These are phyloP conservation scores for Bruguiera parviflora DNA, from an alignment of 345 rosid species.

Conservation along the genomic window DNA sequence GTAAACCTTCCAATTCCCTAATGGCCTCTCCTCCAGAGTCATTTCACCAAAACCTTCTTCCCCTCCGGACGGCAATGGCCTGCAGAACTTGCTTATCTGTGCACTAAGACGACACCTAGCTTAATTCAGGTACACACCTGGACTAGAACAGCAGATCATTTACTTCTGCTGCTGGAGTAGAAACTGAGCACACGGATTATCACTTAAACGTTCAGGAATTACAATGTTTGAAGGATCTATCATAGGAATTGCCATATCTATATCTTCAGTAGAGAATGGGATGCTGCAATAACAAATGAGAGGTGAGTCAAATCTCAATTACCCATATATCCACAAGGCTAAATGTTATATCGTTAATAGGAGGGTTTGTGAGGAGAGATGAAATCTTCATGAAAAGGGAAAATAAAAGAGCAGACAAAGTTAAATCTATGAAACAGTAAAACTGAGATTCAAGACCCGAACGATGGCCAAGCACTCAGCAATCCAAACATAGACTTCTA, in stretches of 20 bases:
- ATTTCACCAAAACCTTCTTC: not conserved
- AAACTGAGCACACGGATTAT: constrained; percentile 64
- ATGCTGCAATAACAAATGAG: constrained; percentile 54
- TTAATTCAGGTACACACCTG: not conserved
- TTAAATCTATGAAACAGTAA: too few species aligned
- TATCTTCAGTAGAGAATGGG: constrained; percentile 92
- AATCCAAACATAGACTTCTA: too few species aligned
- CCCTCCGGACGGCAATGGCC: not conserved
- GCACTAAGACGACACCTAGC: not conserved
- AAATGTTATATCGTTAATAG: not conserved
- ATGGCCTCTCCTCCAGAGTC: not conserved
- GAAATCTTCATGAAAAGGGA: too few species aligned
- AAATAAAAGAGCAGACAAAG: too few species aligned
- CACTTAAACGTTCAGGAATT: constrained; percentile 54
- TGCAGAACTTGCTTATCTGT: not conserved
- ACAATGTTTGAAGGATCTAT: constrained; percentile 68
- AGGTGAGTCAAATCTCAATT: not conserved
- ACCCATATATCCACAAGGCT: not conserved
- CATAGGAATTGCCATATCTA: constrained; percentile 83
- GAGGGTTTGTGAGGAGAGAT: too few species aligned
- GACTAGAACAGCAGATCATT: not conserved
- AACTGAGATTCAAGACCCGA: too few species aligned
- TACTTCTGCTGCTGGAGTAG: constrained; percentile 30
- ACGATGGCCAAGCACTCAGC: too few species aligned
- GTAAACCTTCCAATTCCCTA: not conserved